Conservation (phyloP, 2,329 filamentous ascomycete species). For the Parafenestella ontariensis region DNA sequence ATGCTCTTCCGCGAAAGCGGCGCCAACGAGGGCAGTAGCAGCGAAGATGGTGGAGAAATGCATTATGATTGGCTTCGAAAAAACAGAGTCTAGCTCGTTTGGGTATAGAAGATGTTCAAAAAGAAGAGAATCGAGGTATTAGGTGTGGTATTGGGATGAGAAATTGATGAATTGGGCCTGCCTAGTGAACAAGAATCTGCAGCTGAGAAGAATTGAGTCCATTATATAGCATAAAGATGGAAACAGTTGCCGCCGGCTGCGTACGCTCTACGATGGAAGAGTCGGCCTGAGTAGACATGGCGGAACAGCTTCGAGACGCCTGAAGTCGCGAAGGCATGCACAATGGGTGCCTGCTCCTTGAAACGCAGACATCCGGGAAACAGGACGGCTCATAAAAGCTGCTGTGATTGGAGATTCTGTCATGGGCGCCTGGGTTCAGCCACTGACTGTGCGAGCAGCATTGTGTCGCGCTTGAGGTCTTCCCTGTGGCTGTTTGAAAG, state of each 20-base stretch:
- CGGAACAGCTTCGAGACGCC: conserved; percentile 46
- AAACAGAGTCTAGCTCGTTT: conserved; percentile 46
- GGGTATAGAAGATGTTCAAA: conserved; percentile 19
- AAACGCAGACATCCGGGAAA: conserved; percentile 20
- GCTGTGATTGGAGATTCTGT: conserved; percentile 35
- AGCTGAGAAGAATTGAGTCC: conserved; percentile 43
- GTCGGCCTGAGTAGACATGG: conserved; percentile 34
- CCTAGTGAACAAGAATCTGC: conserved; percentile 38
- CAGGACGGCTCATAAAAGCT: conserved; percentile 12
- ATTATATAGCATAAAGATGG: conserved; percentile 42
- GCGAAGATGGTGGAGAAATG: conserved; percentile 47
- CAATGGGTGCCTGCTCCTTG: conserved; percentile 24
- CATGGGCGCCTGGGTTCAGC: conserved; percentile 34
- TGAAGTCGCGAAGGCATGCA: conserved; percentile 42
- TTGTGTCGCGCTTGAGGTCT: conserved; percentile 28
- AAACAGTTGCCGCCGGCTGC: conserved; percentile 33
- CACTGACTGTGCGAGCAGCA: conserved; percentile 25
- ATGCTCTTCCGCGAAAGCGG: conserved; percentile 42
- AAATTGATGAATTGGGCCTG: conserved; percentile 45
- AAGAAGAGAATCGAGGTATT: conserved; percentile 30
- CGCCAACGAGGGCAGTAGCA: conserved; percentile 39
- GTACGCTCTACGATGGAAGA: conserved; percentile 24
- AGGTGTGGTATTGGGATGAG: conserved; percentile 38
- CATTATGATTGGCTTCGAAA: conserved; percentile 44
- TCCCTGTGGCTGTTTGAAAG: conserved; percentile 37